Conservation (phyloP, 257 asterid species). For the Solanum clarkiae region DNA sequence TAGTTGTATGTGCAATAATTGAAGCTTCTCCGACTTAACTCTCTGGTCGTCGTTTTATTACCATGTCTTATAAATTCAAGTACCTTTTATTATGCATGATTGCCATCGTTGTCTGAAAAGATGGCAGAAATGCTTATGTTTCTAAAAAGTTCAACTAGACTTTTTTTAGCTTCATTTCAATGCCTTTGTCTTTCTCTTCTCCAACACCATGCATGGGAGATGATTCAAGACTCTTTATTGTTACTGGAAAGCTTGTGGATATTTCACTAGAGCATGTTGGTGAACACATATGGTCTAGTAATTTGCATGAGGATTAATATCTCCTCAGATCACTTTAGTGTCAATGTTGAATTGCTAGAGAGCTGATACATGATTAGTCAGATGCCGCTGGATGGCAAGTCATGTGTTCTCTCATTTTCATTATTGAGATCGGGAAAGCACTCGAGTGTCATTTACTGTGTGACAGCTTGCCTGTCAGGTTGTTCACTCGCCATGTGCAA, state of each 20-base stretch:
- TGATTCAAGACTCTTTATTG: too few relatives aligned
- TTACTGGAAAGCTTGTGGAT: not conserved
- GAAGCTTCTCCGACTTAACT: not conserved
- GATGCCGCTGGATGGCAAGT: not conserved
- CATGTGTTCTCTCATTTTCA: not conserved
- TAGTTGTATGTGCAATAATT: not conserved
- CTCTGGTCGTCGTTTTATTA: not conserved
- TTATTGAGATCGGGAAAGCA: not conserved
- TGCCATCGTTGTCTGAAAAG: not conserved
- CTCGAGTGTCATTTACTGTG: not conserved
- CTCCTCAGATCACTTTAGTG: not conserved
- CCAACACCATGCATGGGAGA: too few relatives aligned
- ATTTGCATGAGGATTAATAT: not conserved
- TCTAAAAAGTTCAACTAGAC: not conserved
- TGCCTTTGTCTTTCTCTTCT: not conserved
- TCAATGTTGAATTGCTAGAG: not conserved
- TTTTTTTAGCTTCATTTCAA: not conserved
- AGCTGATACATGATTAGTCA: not conserved
- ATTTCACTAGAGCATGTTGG: not conserved
- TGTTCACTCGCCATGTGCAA: not conserved
- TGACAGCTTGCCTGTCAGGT: not conserved
- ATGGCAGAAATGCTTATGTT: not conserved
- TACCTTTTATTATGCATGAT: not conserved
- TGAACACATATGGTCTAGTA: not conserved
- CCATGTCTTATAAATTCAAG: not conserved